phyloP scores from a whole-genome alignment of 306 rosid genomes.

The Dryas drummondii region DNA sequence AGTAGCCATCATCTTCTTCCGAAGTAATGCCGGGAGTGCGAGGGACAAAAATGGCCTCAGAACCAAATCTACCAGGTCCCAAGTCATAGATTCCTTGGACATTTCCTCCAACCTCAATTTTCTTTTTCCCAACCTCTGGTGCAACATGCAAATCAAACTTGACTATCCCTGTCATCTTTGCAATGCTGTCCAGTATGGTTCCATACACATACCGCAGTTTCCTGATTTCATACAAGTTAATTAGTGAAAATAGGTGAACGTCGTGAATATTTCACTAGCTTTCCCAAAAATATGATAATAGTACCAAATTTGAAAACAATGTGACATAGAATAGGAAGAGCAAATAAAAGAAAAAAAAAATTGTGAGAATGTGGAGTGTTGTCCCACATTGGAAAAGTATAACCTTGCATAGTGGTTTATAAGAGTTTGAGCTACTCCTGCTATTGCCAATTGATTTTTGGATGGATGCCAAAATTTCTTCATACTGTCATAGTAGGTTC shows the following conservation, averaged over 20 bases:
- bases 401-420: no score
- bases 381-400: no score
- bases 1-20: slow-evolving; percentile 94
- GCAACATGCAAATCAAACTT: slow-evolving; percentile 82
- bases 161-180: slow-evolving; percentile 69
- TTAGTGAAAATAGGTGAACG: background rate
- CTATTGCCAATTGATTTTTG: no score
- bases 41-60: slow-evolving; percentile 86
- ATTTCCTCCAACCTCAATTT: slow-evolving; percentile 82
- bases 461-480: no score
- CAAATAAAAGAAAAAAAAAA: background rate
- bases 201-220: slow-evolving; percentile 79
- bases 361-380: no score
- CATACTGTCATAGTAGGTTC: no score
- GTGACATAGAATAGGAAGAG: background rate
- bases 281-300: background rate
- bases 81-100: slow-evolving; percentile 74
- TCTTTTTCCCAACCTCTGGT: slow-evolving; percentile 58
- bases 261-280: background rate
- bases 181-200: slow-evolving; percentile 65
- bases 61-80: slow-evolving; percentile 80
- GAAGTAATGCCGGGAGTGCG: slow-evolving; percentile 59
- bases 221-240: slow-evolving; percentile 38
- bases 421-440: no score
- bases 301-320: background rate